phyloP scores from a whole-genome alignment of 2,329 filamentous ascomycete genomes.

The Emmonsia crescens region DNA sequence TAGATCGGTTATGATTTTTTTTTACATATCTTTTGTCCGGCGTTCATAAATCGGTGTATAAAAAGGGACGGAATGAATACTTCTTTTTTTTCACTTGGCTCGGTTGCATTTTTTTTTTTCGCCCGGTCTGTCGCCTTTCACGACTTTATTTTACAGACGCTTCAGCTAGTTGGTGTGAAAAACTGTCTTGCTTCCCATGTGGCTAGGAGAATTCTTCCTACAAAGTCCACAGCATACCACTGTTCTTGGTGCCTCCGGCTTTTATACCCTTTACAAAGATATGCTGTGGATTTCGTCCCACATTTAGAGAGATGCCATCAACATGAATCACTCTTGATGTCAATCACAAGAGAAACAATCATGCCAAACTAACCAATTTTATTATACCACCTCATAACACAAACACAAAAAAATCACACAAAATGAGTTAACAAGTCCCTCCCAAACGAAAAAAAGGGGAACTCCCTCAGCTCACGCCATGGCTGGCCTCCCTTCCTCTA shows the following conservation, averaged over 20 bases:
- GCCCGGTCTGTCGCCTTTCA: background rate
- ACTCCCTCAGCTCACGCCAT: constrained; percentile 5
- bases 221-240: background rate
- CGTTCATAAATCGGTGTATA: constrained; percentile 5
- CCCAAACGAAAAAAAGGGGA: background rate
- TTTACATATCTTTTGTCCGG: background rate
- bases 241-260: background rate
- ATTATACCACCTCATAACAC: background rate
- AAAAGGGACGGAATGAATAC: constrained; percentile 2
- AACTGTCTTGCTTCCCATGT: background rate
- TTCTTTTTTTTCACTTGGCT: background rate
- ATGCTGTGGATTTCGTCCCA: background rate
- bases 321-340: background rate
- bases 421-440: background rate
- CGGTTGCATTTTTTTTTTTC: background rate
- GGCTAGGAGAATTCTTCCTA: background rate
- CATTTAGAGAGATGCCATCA: background rate
- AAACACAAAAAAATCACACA: background rate
- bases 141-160: background rate
- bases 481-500: constrained; percentile 11
- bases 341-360: background rate
- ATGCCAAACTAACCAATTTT: background rate
- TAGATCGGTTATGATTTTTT: background rate
- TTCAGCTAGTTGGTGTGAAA: too few relatives aligned
- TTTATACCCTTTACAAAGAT: background rate